phyloP scores from a whole-genome alignment of 2,329 filamentous ascomycete species.

The Fusarium redolens region DNA sequence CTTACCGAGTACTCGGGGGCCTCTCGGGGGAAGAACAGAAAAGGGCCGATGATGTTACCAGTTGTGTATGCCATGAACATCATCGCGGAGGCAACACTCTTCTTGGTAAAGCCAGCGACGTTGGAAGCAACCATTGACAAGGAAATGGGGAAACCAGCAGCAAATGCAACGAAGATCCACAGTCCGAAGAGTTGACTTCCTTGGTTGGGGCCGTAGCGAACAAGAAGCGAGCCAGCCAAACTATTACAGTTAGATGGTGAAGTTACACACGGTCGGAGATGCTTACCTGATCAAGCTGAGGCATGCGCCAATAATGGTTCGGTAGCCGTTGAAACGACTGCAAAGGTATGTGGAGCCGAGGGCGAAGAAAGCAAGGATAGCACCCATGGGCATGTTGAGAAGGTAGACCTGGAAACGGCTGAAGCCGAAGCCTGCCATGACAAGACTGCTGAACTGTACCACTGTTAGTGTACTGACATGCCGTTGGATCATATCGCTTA shows the following conservation, averaged over 20 bases:
- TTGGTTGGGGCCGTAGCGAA: constrained; percentile 32
- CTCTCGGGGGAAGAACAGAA: constrained; percentile 36
- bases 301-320: constrained; percentile 31
- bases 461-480: too few relatives aligned
- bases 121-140: constrained; percentile 40
- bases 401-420: constrained; percentile 35
- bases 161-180: constrained; percentile 36
- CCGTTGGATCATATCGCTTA: too few relatives aligned
- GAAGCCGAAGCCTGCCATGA: constrained; percentile 41
- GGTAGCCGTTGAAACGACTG: constrained; percentile 32
- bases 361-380: constrained; percentile 29
- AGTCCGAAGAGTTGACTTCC: constrained; percentile 30
- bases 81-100: constrained; percentile 38
- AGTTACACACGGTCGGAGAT: accelerated
- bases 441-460: constrained; percentile 41
- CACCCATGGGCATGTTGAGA: constrained; percentile 41
- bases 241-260: not conserved
- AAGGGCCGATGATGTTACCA: constrained; percentile 39
- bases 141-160: constrained; percentile 34
- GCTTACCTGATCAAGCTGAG: constrained; percentile 35
- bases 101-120: constrained; percentile 40
- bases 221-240: constrained; percentile 33
- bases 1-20: constrained; percentile 36
- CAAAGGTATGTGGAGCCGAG: constrained; percentile 33
- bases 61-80: constrained; percentile 40